Evolutionary conservation across 1,284 basidiomycete genomes (phyloP).

Genomic region (Ceratobasidium theobromae): DNA sequence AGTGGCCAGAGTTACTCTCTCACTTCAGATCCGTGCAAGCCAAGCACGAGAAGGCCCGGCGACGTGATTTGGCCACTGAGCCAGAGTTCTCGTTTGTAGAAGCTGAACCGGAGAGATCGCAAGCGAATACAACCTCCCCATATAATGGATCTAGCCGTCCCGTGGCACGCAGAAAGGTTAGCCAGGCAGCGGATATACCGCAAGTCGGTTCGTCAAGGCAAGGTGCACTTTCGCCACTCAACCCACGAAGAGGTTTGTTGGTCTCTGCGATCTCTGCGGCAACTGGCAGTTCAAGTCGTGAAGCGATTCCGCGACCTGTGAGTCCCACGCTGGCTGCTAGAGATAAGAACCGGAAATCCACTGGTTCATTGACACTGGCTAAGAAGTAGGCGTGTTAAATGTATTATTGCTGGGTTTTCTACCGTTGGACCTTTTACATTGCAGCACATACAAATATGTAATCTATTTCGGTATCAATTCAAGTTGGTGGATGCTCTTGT

Average conservation of each 20-base stretch:
- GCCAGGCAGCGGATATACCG: conserved; percentile 12
- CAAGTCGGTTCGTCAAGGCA: conserved; percentile 6
- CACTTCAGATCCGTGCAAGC: conserved; percentile 84
- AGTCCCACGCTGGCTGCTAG: conserved; percentile 26
- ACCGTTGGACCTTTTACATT: neutral
- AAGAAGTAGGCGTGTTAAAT: conserved; percentile 7
- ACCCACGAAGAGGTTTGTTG: conserved; percentile 25
- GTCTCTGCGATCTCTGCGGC: conserved; percentile 24
- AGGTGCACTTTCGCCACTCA: conserved; percentile 32
- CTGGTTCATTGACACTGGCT: neutral
- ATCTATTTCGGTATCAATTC: neutral
- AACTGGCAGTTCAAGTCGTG: conserved; percentile 2
- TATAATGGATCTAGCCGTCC: conserved; percentile 7
- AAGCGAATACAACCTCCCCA: neutral
- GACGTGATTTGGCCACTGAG: conserved; percentile 44
- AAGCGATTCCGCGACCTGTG: neutral
- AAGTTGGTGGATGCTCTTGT: neutral
- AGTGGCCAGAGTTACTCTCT: conserved; percentile 86
- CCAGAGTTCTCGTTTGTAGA: conserved; percentile 27
- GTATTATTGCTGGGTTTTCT: neutral
- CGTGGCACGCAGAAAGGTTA: conserved; percentile 4
- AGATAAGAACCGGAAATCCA: conserved; percentile 17
- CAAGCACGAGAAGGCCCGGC: conserved; percentile 82
- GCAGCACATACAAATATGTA: conserved; percentile 22
- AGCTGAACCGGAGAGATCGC: neutral